phyloP scores from a whole-genome alignment of 148 eudicot genomes.

The Arctostaphylos glauca region DNA sequence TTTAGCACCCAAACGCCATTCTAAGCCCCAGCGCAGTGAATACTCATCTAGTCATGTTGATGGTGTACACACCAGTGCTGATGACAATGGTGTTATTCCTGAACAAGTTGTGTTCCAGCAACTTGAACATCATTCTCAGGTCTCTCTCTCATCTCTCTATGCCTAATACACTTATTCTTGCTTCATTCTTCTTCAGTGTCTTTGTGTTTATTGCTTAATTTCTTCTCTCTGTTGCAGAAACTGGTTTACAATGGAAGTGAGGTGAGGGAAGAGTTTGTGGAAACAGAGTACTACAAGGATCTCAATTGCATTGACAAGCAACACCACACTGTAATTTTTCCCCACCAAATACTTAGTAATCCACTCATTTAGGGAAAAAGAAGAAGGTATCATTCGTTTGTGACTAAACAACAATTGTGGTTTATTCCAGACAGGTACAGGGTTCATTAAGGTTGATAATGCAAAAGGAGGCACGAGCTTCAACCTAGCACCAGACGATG shows the following conservation, averaged over 20 bases:
- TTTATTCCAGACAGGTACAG: conserved; percentile 75
- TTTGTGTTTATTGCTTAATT: neutral
- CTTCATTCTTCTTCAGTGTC: neutral
- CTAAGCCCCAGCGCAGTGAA: conserved; percentile 90
- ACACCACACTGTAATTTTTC: conserved; percentile 69
- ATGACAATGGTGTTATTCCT: conserved; percentile 42
- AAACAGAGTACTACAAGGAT: conserved; percentile 94
- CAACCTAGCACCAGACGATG: conserved; percentile 39
- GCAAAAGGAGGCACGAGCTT: conserved; percentile 30
- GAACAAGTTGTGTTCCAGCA: conserved; percentile 59
- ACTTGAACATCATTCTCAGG: conserved; percentile 52
- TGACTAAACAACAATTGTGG: neutral
- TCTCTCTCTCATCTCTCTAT: conserved; percentile 2
- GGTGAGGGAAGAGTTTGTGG: conserved; percentile 73
- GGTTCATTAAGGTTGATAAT: conserved; percentile 71
- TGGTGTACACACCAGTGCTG: conserved; percentile 27
- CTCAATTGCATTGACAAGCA: conserved; percentile 73
- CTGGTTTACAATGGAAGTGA: conserved; percentile 39
- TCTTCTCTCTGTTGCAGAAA: conserved; percentile 47
- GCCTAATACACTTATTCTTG: neutral
- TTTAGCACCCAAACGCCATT: conserved; percentile 70
- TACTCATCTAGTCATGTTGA: conserved; percentile 50
- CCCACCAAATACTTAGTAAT: neutral
- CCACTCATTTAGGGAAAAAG: neutral
- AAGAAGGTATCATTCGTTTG: neutral